Evolutionary conservation across 2,329 filamentous ascomycete genomes (phyloP), one percentile per base, ranked within the genome.

Genomic region (Sarocladium oryzae): DNA sequence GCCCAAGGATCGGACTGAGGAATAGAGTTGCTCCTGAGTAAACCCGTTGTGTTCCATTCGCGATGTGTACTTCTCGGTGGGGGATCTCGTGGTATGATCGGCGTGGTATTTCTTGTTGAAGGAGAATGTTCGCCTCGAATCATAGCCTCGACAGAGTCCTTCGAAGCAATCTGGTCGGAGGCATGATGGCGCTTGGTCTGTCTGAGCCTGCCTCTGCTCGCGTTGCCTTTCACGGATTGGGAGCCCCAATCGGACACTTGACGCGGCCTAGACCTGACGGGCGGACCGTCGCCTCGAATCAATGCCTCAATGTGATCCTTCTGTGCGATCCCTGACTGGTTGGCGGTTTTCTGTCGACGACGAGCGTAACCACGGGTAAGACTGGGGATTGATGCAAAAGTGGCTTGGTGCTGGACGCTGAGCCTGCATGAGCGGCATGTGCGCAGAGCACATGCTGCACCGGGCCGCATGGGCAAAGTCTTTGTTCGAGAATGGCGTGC

Each of bases 391-490:
- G 15, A 15, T 4, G 26, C 16, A 32, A 32, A 15, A 7, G 21
- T 20, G 4, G 43, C 3, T 11, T 53, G 57, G 56, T 58, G 59
- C 43, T 57, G 60, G 16, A 69, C 52, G 51, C 63, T 59, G 20
- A 59, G 56, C 38, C 64, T 63, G 54, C 69, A 70, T 58, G 58
- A 58, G 43, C 63, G 57, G 54, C 66, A 69, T 30, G 68, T 58
- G 33, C 61, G 65, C 61, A 65, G 61, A 54, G 62, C 58, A 49
- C 60, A 56, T 8, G 54, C 58, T 53, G 62, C 62, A 56, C 64
- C 64, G 18, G 66, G 63, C 56, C 70, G 59, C 69, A 72, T 72
- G 45, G 43, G 40, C 18, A 15, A 46, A 46, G 37, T 16, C 55
- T 9, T 43, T 3, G 13, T 7, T 28, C 23, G 9, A 26, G 40